Evolutionary conservation across 208 protist genomes (phyloP), one percentile per base, ranked within the genome.

Genomic region (Wallacemonas sp.): DNA sequence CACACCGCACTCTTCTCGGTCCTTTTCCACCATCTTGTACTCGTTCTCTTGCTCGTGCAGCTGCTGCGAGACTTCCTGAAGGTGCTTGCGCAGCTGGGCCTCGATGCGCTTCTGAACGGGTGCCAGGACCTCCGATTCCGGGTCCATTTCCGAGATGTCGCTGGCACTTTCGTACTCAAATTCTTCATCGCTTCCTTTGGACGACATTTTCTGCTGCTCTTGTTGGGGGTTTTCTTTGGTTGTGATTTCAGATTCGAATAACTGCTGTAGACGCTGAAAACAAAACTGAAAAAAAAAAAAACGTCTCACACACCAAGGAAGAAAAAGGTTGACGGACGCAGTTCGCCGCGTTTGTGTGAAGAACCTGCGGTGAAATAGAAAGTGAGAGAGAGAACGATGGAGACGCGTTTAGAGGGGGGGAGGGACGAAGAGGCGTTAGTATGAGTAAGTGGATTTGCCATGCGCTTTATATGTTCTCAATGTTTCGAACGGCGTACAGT

Each of bases 1-100:
- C n/a, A 98, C 96, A 77, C 95, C 96, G 52, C 86, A 88, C 56
- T 93, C 78, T 61, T 98, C 96, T 1, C 92, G 80, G 63, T 93
- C 80, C 43, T 92, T 86, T 60, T 88, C 78, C n/a, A 95, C 73
- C 16, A 60, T 68, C 44, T 67, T 68, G 27, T 94, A 63, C 61
- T 98, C 92, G 49, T 85, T 93, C 19, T 81, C 90, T 11, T 84
- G 84, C 61, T 98, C 92, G 27, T 94, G 84, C 5, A 96, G 74
- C 48, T 95, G 80, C 41, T 96, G 83, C 17, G 78, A 81, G 9
- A 97, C 44, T 54, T 98, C 88, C 36, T 94, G 86, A 14, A 97
- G 65, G 63, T 98, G 89, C 58, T 88, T 87, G 4, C 87, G 38
- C 14, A 97, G 71, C 76, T 98, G 94, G 34, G 78, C 87, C 57